phyloP scores from a whole-genome alignment of 768 basidiomycete genomes.

The Boletus fagicola region DNA sequence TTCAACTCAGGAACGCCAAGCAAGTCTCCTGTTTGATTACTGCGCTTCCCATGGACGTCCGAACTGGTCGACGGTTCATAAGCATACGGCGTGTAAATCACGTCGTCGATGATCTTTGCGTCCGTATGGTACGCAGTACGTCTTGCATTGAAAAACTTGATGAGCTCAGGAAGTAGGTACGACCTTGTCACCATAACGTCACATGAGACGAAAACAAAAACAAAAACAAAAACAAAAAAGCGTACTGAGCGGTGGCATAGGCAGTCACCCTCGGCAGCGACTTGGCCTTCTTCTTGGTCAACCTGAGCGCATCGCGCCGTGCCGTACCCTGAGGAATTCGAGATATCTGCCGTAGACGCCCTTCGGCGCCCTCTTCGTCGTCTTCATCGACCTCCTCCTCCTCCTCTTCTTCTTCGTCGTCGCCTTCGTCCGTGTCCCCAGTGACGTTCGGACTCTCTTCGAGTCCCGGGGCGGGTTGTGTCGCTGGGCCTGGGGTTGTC shows the following conservation, averaged over 20 bases:
- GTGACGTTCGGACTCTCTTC: conserved; percentile 49
- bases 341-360: conserved; percentile 65
- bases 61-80: conserved; percentile 54
- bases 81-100: conserved; percentile 89
- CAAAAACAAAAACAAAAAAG: too few relatives aligned
- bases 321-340: conserved; percentile 94
- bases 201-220: neutral
- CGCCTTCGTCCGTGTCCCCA: conserved; percentile 72
- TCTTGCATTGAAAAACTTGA: conserved; percentile 87
- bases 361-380: conserved; percentile 58
- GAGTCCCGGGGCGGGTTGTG: conserved; percentile 16
- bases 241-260: conserved; percentile 89
- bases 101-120: conserved; percentile 87
- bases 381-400: conserved; percentile 49
- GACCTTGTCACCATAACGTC: conserved; percentile 55
- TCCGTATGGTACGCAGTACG: conserved; percentile 81
- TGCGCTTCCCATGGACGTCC: conserved; percentile 31
- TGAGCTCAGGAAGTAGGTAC: conserved; percentile 82
- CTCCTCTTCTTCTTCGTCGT: conserved; percentile 56
- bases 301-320: conserved; percentile 79
- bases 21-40: conserved; percentile 59
- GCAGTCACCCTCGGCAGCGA: conserved; percentile 91
- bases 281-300: conserved; percentile 96
- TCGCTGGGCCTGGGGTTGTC: conserved; percentile 42
- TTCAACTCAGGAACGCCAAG: conserved; percentile 73